Evolutionary conservation across 495 filamentous ascomycete genomes (phyloP).

Genomic region (Tuber aestivum): DNA sequence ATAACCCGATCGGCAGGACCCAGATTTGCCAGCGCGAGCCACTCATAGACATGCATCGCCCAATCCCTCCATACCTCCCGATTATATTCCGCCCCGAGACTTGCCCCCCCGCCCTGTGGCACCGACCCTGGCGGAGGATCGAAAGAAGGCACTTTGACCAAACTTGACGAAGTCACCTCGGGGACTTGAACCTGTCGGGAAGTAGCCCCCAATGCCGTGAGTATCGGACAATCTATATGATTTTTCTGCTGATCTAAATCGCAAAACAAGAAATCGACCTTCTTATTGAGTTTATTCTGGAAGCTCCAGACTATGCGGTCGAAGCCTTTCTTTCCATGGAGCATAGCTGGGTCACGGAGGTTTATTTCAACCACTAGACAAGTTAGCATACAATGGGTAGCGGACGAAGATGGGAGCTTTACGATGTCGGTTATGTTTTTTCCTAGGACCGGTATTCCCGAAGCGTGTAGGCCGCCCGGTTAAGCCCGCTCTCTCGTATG

Average conservation of each 20-base stretch:
- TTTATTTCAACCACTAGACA: constrained; percentile 67
- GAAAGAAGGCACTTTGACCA: constrained; percentile 48
- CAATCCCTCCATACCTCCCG: constrained; percentile 44
- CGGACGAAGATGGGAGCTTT: constrained; percentile 39
- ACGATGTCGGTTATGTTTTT: constrained; percentile 51
- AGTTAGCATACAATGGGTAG: constrained; percentile 41
- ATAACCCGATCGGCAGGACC: constrained; percentile 61
- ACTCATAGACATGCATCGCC: constrained; percentile 68
- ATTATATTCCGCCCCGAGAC: constrained; percentile 49
- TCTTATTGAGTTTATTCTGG: constrained; percentile 67
- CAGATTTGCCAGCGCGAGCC: constrained; percentile 69
- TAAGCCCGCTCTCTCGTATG: constrained; percentile 78
- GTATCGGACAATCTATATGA: constrained; percentile 12
- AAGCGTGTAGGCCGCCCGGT: constrained; percentile 58
- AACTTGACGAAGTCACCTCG: neutral
- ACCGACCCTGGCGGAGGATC: constrained; percentile 45
- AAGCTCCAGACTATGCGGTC: constrained; percentile 78
- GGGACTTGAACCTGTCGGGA: constrained; percentile 55
- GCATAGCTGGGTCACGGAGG: constrained; percentile 71
- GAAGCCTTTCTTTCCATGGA: constrained; percentile 87
- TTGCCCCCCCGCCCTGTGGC: constrained; percentile 45
- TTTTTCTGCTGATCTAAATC: constrained; percentile 47
- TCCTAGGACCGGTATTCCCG: constrained; percentile 45
- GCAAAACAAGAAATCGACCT: constrained; percentile 76
- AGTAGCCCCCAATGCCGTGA: constrained; percentile 46